These are phyloP conservation scores for Blastomyces gilchristii DNA, from an alignment of 2,329 filamentous ascomycete genomes.

Conservation along the genomic window DNA sequence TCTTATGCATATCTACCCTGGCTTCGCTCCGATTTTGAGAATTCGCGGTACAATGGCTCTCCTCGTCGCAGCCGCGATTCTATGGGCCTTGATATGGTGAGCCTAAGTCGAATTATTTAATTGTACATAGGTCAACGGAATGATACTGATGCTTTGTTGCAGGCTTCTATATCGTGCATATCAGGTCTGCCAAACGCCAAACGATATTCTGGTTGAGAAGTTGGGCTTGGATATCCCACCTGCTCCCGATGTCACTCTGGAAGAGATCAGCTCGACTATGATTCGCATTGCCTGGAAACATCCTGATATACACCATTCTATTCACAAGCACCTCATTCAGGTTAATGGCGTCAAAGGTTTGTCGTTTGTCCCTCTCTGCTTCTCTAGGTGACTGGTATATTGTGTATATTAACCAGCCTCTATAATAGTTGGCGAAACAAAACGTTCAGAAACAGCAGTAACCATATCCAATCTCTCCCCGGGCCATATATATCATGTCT, in stretches of 20 bases:
- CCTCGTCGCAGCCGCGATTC: conserved; percentile 37
- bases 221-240: conserved; percentile 90
- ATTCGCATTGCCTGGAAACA: conserved; percentile 86
- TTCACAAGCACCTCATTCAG: conserved; percentile 81
- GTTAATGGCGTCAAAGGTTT: conserved; percentile 84
- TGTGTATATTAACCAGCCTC: conserved; percentile 11
- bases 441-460: conserved; percentile 72
- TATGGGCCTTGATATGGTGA: conserved; percentile 43
- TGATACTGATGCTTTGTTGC: conserved; percentile 6
- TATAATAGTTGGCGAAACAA: conserved; percentile 68
- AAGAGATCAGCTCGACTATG: conserved; percentile 76
- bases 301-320: conserved; percentile 54
- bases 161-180: conserved; percentile 80
- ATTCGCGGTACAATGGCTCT: conserved; percentile 42
- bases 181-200: conserved; percentile 81
- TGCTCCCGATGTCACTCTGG: conserved; percentile 77
- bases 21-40: conserved; percentile 37
- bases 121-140: background rate
- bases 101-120: conserved; percentile 11
- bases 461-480: conserved; percentile 81
- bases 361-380: conserved; percentile 10
- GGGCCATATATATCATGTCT: conserved; percentile 82
- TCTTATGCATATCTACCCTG: conserved; percentile 38
- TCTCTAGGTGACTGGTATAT: conserved; percentile 3
- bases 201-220: conserved; percentile 80